Percentiles rank a stretch among this genome's conserved stretches.
These are phyloP conservation scores for Penicillium thymicola DNA, from an alignment of 2,329 filamentous ascomycete species.

Conservation along the genomic window DNA sequence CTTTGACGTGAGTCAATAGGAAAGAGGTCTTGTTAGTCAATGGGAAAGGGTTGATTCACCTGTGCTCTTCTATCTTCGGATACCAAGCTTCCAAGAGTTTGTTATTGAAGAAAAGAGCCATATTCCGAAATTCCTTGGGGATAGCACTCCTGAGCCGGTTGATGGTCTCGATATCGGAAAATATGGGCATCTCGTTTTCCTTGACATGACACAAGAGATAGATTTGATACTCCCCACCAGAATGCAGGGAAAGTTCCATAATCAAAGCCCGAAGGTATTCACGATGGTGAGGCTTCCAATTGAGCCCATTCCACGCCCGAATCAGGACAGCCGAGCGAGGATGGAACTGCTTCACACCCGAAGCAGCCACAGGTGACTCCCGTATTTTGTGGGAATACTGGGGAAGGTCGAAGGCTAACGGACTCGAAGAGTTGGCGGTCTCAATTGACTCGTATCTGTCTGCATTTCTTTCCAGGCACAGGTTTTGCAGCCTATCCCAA, in stretches of 20 bases:
- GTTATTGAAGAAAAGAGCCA: constrained; percentile 35
- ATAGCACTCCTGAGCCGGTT: constrained; percentile 50
- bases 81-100: constrained; percentile 30
- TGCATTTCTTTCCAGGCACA: constrained; percentile 64
- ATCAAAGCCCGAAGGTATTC: constrained; percentile 82
- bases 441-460: constrained; percentile 54
- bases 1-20: not conserved
- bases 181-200: constrained; percentile 68
- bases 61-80: constrained; percentile 28
- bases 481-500: constrained; percentile 68
- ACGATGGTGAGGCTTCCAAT: constrained; percentile 75
- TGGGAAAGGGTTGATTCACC: constrained; percentile 15
- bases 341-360: constrained; percentile 15
- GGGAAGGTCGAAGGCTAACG: constrained; percentile 17
- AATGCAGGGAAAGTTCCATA: constrained; percentile 68
- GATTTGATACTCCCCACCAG: constrained; percentile 72
- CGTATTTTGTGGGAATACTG: constrained; percentile 9
- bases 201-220: constrained; percentile 78
- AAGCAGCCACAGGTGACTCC: not conserved
- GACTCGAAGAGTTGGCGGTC: constrained; percentile 15
- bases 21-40: not conserved
- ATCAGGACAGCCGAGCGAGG: constrained; percentile 72
- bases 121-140: constrained; percentile 35
- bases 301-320: constrained; percentile 75
- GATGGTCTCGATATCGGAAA: constrained; percentile 65